Evolutionary conservation across 768 basidiomycete genomes (phyloP).

Genomic region (Leccinum sublutescens): DNA sequence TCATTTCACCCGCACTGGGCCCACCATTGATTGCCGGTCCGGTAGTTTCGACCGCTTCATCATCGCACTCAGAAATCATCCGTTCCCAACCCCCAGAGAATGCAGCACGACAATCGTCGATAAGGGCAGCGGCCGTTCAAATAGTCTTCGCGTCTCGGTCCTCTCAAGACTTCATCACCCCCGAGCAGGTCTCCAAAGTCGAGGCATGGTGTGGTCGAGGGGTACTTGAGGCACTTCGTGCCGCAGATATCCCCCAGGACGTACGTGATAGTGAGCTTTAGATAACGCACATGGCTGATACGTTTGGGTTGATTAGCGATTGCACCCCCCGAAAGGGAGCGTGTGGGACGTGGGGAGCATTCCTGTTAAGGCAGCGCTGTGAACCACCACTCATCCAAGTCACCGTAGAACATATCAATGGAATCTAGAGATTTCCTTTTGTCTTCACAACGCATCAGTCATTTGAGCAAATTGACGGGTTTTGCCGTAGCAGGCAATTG

Average conservation of each 20-base stretch:
- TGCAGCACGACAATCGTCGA: constrained; percentile 32
- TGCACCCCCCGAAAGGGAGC: constrained; percentile 54
- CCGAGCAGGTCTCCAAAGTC: constrained; percentile 54
- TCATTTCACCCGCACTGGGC: constrained; percentile 21
- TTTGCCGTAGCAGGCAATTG: constrained; percentile 12
- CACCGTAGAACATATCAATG: background rate
- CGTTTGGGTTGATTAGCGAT: constrained; percentile 35
- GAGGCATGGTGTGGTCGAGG: constrained; percentile 64
- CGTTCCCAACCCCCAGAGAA: constrained; percentile 1
- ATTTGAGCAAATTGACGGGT: background rate
- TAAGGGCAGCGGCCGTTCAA: constrained; percentile 76
- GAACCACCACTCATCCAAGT: background rate
- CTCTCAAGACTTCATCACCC: constrained; percentile 73
- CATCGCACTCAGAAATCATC: constrained; percentile 8
- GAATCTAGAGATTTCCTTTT: constrained; percentile 5
- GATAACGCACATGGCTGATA: constrained; percentile 10
- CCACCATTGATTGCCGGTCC: constrained; percentile 48
- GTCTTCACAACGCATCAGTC: background rate
- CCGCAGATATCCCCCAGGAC: constrained; percentile 46
- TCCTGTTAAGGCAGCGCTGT: constrained; percentile 11
- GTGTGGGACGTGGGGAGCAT: constrained; percentile 45
- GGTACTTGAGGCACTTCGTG: constrained; percentile 55
- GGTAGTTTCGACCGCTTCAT: constrained; percentile 32
- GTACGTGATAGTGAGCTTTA: constrained; percentile 35
- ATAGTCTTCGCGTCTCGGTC: constrained; percentile 80